These are phyloP conservation scores for Lipomyces orientalis DNA, from an alignment of 805 yeast genomes.

Conservation along the genomic window DNA sequence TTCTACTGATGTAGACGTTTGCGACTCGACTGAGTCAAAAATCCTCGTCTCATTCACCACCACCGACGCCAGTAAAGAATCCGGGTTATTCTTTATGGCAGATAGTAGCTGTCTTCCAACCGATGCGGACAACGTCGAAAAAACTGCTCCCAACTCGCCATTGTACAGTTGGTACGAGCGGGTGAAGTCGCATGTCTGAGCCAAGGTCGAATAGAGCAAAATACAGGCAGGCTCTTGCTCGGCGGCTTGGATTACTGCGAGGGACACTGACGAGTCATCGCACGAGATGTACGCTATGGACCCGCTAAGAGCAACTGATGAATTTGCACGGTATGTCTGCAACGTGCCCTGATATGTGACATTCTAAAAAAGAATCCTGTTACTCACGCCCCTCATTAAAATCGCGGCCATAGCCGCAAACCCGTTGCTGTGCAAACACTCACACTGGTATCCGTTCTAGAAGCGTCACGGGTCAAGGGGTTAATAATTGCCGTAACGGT, in stretches of 20 bases:
- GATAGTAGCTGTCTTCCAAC: slow-evolving; percentile 20
- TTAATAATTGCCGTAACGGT: slow-evolving; percentile 17
- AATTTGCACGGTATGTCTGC: slow-evolving; percentile 26
- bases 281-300: slow-evolving; percentile 35
- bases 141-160: slow-evolving; percentile 32
- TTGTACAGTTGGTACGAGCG: slow-evolving; percentile 21
- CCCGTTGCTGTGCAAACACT: not conserved
- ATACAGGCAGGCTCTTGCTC: slow-evolving; percentile 24
- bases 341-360: slow-evolving; percentile 27
- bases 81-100: slow-evolving; percentile 7
- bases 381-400: not conserved
- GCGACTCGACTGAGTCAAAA: slow-evolving; percentile 1
- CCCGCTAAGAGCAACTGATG: slow-evolving; percentile 13
- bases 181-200: slow-evolving; percentile 21
- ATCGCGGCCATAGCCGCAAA: not conserved
- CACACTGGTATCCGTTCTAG: slow-evolving; percentile 16
- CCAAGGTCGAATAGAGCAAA: slow-evolving; percentile 25
- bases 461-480: slow-evolving; percentile 32
- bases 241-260: slow-evolving; percentile 26
- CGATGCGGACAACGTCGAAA: slow-evolving; percentile 23
- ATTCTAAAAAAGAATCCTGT: slow-evolving; percentile 14
- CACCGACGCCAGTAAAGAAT: slow-evolving; percentile 16
- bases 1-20: slow-evolving; percentile 8
- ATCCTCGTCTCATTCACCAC: slow-evolving; percentile 24
- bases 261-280: slow-evolving; percentile 26